These are phyloP conservation scores for Auriscalpium orientale DNA, from an alignment of 768 basidiomycete genomes.

Conservation along the genomic window DNA sequence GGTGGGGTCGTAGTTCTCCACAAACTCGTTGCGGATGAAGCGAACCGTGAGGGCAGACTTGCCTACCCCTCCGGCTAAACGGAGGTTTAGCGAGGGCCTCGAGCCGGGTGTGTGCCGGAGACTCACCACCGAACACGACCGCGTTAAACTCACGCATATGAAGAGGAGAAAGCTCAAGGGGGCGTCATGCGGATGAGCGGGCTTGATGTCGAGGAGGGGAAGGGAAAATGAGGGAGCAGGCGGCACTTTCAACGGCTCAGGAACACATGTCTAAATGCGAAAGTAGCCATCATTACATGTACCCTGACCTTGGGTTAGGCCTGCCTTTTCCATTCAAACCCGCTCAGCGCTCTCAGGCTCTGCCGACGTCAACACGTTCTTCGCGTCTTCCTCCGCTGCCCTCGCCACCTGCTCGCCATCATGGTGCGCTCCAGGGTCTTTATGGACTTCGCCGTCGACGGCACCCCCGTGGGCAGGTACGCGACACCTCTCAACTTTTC, in stretches of 20 bases:
- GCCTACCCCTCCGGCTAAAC: slow-evolving; percentile 76
- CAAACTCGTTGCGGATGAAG: slow-evolving; percentile 64
- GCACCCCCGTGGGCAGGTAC: slow-evolving; percentile 48
- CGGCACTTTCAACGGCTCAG: background rate
- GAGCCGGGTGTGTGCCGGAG: slow-evolving; percentile 1
- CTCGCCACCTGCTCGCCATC: background rate
- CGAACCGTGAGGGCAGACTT: slow-evolving; percentile 83
- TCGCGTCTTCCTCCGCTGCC: no score
- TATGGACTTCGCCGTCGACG: slow-evolving; percentile 53
- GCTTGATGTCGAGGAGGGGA: background rate
- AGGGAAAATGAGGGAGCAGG: background rate
- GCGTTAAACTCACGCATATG: slow-evolving; percentile 66
- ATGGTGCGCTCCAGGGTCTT: slow-evolving; percentile 61
- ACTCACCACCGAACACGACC: slow-evolving; percentile 73
- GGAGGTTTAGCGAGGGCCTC: background rate
- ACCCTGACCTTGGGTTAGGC: background rate
- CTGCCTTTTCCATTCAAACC: background rate
- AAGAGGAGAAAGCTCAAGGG: slow-evolving; percentile 6
- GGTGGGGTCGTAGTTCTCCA: slow-evolving; percentile 76
- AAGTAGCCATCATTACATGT: background rate
- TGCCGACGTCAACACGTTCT: no score
- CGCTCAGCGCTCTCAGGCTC: background rate
- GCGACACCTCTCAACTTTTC: slow-evolving; percentile 6
- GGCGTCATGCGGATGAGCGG: slow-evolving; percentile 13
- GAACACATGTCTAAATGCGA: background rate